A percentile compares a stretch with the other conserved stretches of the same genome.
These are phyloP conservation scores for Trifolium repens DNA, from an alignment of 306 rosid species.

Conservation along the genomic window DNA sequence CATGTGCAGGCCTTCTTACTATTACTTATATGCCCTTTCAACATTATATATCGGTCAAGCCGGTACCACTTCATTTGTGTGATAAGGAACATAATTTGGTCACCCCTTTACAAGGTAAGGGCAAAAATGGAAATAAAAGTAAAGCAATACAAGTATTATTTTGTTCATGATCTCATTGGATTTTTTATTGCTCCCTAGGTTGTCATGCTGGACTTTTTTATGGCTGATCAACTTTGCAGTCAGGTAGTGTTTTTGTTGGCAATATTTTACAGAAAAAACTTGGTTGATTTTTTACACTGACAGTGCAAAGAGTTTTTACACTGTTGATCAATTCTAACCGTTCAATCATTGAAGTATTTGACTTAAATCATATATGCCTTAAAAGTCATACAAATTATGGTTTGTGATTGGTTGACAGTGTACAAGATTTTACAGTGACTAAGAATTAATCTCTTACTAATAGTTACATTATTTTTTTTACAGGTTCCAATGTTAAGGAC, in stretches of 20 bases:
- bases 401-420: neutral
- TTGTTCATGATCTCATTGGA: slow-evolving; percentile 36
- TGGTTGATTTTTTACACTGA: too few species aligned
- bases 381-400: neutral
- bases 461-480: slow-evolving; percentile 13
- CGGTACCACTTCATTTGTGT: slow-evolving; percentile 78
- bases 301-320: too few species aligned
- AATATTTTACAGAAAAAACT: too few species aligned
- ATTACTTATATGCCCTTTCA: slow-evolving; percentile 78
- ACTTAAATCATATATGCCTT: too few species aligned
- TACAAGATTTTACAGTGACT: neutral
- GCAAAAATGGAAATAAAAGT: too few species aligned
- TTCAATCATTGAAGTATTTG: neutral
- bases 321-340: neutral
- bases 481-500: slow-evolving; percentile 93
- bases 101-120: slow-evolving; percentile 92
- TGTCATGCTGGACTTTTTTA: slow-evolving; percentile 98
- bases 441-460: neutral
- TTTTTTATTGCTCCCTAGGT: slow-evolving; percentile 58
- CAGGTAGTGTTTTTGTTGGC: slow-evolving; percentile 60
- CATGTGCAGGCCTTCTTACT: slow-evolving; percentile 66
- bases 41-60: slow-evolving; percentile 77
- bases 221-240: slow-evolving; percentile 99
- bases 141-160: too few species aligned
- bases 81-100: slow-evolving; percentile 81